phyloP scores from a whole-genome alignment of 257 asterid species.

The Ilex aquifolium region DNA sequence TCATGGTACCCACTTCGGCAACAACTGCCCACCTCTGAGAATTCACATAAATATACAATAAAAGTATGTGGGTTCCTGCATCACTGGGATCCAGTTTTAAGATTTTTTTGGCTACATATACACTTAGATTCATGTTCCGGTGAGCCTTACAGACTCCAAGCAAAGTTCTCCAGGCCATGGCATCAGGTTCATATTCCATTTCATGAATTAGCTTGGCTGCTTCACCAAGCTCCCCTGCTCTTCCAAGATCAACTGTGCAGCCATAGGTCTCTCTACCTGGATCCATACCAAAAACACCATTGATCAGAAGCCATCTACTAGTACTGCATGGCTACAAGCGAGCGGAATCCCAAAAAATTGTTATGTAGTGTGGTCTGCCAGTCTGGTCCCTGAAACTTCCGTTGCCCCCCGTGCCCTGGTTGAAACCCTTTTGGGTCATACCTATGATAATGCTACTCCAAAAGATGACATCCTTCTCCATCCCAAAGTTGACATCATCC shows the following conservation, averaged over 20 bases:
- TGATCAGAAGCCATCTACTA: constrained; percentile 59
- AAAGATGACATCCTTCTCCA: constrained; percentile 72
- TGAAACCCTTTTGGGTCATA: constrained; percentile 85
- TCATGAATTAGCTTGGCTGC: constrained; percentile 54
- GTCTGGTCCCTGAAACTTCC: constrained; percentile 41
- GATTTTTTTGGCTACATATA: constrained; percentile 64
- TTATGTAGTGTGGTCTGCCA: constrained; percentile 48
- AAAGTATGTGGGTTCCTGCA: constrained; percentile 62
- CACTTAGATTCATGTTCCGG: constrained; percentile 67
- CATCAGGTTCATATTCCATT: constrained; percentile 75
- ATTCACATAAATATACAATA: constrained; percentile 77
- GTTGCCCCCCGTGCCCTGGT: constrained; percentile 31
- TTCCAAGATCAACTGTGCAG: constrained; percentile 90
- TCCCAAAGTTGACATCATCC: constrained; percentile 48
- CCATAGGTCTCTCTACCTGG: constrained; percentile 87
- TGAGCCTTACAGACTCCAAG: constrained; percentile 90
- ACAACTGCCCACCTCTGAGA: constrained; percentile 73
- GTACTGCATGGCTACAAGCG: constrained; percentile 93
- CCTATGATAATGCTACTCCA: constrained; percentile 98
- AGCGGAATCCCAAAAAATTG: constrained; percentile 70
- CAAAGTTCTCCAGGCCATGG: constrained; percentile 78
- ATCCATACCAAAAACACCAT: constrained; percentile 67
- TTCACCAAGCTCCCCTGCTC: constrained; percentile 80
- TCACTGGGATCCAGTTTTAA: constrained; percentile 68
- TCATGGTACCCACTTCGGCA: constrained; percentile 50